Evolutionary conservation across 2,329 filamentous ascomycete genomes (phyloP), one percentile per base, ranked within the genome.

Genomic region (Pezicula radicicola): DNA sequence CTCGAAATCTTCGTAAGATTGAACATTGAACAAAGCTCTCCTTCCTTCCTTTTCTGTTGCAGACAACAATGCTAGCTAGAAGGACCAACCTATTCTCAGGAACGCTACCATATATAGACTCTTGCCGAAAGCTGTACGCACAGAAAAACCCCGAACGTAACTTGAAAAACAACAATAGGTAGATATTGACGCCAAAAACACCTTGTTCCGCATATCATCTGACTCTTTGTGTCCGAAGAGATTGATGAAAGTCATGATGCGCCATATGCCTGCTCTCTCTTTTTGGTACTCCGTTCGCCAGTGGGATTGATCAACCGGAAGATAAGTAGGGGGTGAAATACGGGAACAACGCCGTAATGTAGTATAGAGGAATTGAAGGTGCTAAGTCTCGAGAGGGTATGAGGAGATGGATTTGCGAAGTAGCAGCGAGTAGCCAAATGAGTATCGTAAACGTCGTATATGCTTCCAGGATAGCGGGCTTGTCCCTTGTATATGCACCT

Each of bases 241-340:
- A 28, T 39, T 41, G 40, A 56, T 54, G 46, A 55, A 57, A 35
- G 46, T 53, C 49, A 52, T 56, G 52, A 56, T 62, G 61, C 61
- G 63, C 62, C 61, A 52, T 60, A 57, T 62, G 59, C 61, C 56
- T 45, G 16, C 42, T 46, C 43, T 47, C 47, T 49, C 47, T 49
- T 66, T 65, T 66, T 66, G 59, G 53, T 62, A 66, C 64, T 65
- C 63, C 63, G 47, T 66, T 66, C 64, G 64, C 64, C 64, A 53
- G 51, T 56, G 45, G 43, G 54, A 40, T 39, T 33, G 40, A 27
- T 25, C 39, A 36, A 27, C 45, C 28, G 48, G 21, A 45, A 36
- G 46, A 45, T 27, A 21, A 35, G 25, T 25, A 36, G 25, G 42
- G 28, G 21, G 37, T 49, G 36, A 19, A 28, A 27, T 45, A 28